Evolutionary conservation across 2,329 filamentous ascomycete genomes (phyloP), one percentile per base, ranked within the genome.

Genomic region (Truncatella angustata): DNA sequence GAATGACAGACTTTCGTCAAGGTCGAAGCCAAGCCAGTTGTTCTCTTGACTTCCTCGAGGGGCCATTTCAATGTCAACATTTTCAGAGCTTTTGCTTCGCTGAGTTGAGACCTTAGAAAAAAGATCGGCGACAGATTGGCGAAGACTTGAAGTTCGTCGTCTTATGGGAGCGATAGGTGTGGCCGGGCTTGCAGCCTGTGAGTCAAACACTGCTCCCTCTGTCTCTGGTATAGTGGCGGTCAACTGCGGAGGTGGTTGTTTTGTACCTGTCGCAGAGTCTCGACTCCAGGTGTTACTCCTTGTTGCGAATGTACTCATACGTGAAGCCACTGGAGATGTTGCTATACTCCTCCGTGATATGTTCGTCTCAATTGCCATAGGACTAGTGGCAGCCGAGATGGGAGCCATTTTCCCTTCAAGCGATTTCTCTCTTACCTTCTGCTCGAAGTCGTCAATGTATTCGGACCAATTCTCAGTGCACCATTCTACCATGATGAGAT

Each of bases 401-500:
- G 54, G 54, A 10, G 52, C 54, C 5, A 51, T 20, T 40, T 57
- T 54, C 9, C 32, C 56, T 43, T 57, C 52, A 10, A 50, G 47
- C 3, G 54, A 37, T 9, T 37, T 51, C 3, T 23, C 34, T 4
- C 24, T 18, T 36, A 50, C 18, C 21, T 54, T 49, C 23, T 52
- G 47, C 14, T 60, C 58, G 4, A 60, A 48, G 26, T 54, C 32
- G 18, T 60, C 57, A 16, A 61, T 54, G 23, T 57, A 60, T 16
- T 55, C 54, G 1, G 42, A 37, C 58, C 57, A 60, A 14, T 44
- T 58, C 28, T 61, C 57, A 7, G 43, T 45, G n/a, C 56, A 57
- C 58, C 58, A 60, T 40, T 62, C 60, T 9, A 58, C 28, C 18
- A 60, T 18, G 5, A 60, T 51, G 34, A 56, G 49, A 23, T 61